Evolutionary conservation across 257 asterid species (phyloP), one percentile per base, ranked within the genome.

Genomic region (Handroanthus guayacan): DNA sequence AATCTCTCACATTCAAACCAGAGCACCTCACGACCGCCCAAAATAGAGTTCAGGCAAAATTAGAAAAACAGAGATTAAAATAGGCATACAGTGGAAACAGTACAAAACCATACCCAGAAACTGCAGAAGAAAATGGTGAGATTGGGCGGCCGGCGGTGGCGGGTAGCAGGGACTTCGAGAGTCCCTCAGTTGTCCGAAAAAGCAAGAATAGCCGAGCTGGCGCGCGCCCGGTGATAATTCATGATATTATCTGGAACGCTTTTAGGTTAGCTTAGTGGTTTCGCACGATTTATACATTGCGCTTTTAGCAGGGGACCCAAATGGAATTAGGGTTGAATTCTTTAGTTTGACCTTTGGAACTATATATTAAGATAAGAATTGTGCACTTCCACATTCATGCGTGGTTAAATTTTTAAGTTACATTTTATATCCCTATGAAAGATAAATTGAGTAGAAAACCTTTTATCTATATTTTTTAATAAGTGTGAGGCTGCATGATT

Each of bases 211-310:
- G 9, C 20, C 34, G 67, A 13, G 16, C 18, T 37, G 67, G 67
- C 47, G 67, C 67, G 45, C 36, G 62, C 62, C 2, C 62, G 18
- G 37, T 18, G 18, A 62, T 25, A 25, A 25, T 25, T 0, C 45
- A 12, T 20, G 13, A 17, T 17, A 17, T 57, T 6, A 5, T 57
- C 18, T 25, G 31, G 3, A 5, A 14, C 47, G 67, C 43, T 34
- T 62, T 62, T 62, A 13, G 67, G 36, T 62, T 62, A 56, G 37
- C 56, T 56, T 56, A 56, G 17, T 56, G 37, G 14, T 20, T 57
- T 0, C 9, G 8, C 12, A 36, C 43, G 45, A 18, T 12, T 61
- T 62, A 41, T 62, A 36, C 13, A 3, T 62, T 62, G 3, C 12
- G 45, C 45, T 34, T 55, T 54, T 17, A 52, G 14, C n/a, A 14